Base-by-base conservation (phyloP, 2,329 filamentous ascomycete genomes). In the Aspergillus sergii region DNA sequence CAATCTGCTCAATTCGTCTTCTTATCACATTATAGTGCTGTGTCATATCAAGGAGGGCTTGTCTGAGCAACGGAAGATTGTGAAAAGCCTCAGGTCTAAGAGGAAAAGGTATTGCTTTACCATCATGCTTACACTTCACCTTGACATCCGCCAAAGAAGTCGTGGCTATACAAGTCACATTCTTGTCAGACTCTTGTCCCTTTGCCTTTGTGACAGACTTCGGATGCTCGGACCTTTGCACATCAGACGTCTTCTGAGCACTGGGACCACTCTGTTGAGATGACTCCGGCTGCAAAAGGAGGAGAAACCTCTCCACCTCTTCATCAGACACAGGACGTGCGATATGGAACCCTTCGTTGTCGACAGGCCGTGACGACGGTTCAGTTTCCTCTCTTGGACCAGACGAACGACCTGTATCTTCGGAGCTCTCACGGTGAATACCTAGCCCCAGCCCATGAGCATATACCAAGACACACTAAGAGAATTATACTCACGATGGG, bases 71-170 rank as follows among this genome's bases (percentile, higher is more conserved):
- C 0, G 39, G 39, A 16, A 61, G 11, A 36, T 64, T 26, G 12
- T 66, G 32, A 6, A 67, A 60, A 4, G 61, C 59, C 16, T 64
- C 64, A 0, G 64, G 59, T 2, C 53, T 58, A 1, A 66, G 51
- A 4, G 65, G 65, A 11, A 67, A 67, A 0, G 59, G 59, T 11
- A 66, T 26, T 21, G 60, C 55, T 41, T 56, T 50, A 16, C 61
- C 61, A 54, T 67, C 57, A 7, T 57, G 53, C 1, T 23, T 30
- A 28, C 53, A 50, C 19, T 26, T 58, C 1, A 23, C n/a, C 9
- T 2, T 12, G 4, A 7, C 5, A 23, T 11, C 21, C 43, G 10
- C 43, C 11, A 11, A 21, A 23, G 34, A 28, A 14, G 30, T 4
- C 3, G 3, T 7, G 14, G 26, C 11, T 14, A 3, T 56, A 19